phyloP scores from a whole-genome alignment of 2,329 filamentous ascomycete species.

The Botrytis pseudocinerea region DNA sequence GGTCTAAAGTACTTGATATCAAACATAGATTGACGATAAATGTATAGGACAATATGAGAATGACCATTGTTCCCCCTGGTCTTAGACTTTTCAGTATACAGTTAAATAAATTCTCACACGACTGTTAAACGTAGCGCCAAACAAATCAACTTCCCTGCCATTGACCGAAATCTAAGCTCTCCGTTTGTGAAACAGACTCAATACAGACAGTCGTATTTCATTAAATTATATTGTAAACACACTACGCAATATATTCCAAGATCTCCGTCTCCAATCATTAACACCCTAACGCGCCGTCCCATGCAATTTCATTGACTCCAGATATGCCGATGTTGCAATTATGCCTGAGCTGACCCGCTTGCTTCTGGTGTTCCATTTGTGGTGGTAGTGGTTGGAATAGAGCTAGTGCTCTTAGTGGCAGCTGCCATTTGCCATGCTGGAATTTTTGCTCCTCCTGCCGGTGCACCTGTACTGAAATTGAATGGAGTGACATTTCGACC shows the following conservation, averaged over 20 bases:
- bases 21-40: not conserved
- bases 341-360: slow-evolving; percentile 27
- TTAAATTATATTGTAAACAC: slow-evolving; percentile 13
- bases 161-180: not conserved
- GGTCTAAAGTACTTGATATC: not conserved
- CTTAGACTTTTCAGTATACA: not conserved
- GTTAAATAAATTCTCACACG: not conserved
- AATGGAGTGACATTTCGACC: slow-evolving; percentile 50
- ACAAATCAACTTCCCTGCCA: not conserved
- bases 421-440: slow-evolving; percentile 79
- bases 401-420: slow-evolving; percentile 50
- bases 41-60: not conserved
- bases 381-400: slow-evolving; percentile 28
- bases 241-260: not conserved
- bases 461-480: slow-evolving; percentile 51
- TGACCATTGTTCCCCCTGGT: not conserved
- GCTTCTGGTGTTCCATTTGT: slow-evolving; percentile 33
- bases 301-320: slow-evolving; percentile 19
- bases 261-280: slow-evolving; percentile 9
- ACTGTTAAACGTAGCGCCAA: not conserved
- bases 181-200: not conserved
- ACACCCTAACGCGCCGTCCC: slow-evolving; percentile 20
- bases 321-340: not conserved
- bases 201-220: not conserved
- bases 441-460: slow-evolving; percentile 64